phyloP scores from a whole-genome alignment of 2,329 filamentous ascomycete species.

The Alternaria rosae region DNA sequence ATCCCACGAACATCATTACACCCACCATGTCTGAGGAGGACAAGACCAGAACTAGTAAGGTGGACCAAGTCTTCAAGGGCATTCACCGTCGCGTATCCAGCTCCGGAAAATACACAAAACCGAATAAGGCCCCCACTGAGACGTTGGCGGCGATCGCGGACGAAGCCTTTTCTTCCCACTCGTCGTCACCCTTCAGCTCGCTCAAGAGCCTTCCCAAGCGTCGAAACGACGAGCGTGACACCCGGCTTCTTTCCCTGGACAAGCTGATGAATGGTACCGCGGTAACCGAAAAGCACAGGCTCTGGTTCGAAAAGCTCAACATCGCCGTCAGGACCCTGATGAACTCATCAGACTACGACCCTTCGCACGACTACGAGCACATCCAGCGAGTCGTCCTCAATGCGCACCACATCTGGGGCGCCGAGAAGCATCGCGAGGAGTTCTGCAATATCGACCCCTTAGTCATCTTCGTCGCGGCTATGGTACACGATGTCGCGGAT shows the following conservation, averaged over 20 bases:
- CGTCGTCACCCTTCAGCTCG: background rate
- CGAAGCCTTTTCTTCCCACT: background rate
- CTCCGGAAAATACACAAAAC: background rate
- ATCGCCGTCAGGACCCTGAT: slow-evolving; percentile 23
- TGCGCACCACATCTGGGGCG: slow-evolving; percentile 67
- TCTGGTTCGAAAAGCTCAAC: slow-evolving; percentile 41
- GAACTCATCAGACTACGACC: slow-evolving; percentile 80
- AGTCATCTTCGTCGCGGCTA: slow-evolving; percentile 70
- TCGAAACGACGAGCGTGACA: slow-evolving; percentile 4
- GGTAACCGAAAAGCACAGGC: background rate
- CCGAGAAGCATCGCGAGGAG: slow-evolving; percentile 50
- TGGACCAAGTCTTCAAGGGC: background rate
- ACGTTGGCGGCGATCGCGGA: background rate
- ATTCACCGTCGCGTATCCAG: background rate
- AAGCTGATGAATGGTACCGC: background rate
- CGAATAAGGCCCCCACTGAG: background rate
- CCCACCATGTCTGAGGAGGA: background rate
- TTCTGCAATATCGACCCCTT: slow-evolving; percentile 55
- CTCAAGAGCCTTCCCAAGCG: background rate
- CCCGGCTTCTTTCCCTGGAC: background rate
- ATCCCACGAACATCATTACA: background rate
- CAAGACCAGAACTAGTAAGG: background rate
- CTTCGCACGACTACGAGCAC: slow-evolving; percentile 85
- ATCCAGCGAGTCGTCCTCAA: slow-evolving; percentile 77
- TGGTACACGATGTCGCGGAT: slow-evolving; percentile 78